These are phyloP conservation scores for Ophiorrhiza pumila DNA, from an alignment of 257 asterid genomes.

Conservation along the genomic window DNA sequence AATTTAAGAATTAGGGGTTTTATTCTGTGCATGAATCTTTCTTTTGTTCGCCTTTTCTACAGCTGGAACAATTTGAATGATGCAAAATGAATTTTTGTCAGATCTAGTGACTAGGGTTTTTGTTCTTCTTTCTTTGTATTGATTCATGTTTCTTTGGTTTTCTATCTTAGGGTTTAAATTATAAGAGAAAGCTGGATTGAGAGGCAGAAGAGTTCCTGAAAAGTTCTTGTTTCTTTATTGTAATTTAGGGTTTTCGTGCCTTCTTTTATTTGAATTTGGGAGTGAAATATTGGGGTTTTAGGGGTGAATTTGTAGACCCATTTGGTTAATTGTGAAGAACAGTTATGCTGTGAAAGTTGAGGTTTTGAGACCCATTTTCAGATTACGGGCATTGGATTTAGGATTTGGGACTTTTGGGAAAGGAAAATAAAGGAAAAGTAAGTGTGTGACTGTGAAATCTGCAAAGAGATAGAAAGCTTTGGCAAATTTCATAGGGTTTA, in stretches of 20 bases:
- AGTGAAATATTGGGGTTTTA: not conserved
- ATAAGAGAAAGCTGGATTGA: not conserved
- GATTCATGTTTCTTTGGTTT: not conserved
- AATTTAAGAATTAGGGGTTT: too few relatives aligned
- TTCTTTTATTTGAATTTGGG: not conserved
- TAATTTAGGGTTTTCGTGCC: not conserved
- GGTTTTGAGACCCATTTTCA: not conserved
- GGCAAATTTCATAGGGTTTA: not conserved
- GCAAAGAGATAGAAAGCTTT: not conserved
- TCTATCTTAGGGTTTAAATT: not conserved
- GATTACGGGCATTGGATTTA: not conserved
- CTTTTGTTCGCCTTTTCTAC: not conserved
- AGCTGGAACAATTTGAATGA: not conserved
- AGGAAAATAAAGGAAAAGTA: not conserved
- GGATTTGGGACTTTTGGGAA: not conserved
- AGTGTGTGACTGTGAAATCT: not conserved
- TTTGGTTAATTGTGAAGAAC: not conserved
- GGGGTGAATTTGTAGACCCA: not conserved
- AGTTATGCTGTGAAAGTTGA: not conserved
- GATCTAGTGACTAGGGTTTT: conserved; percentile 2
- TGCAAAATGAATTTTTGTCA: not conserved
- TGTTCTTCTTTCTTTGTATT: not conserved
- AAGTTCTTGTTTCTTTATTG: conserved; percentile 1
- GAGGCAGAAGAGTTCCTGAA: not conserved
- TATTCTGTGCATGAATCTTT: not conserved